Evolutionary conservation across 2,329 filamentous ascomycete species (phyloP).

Genomic region (Niveomyces coronatus): DNA sequence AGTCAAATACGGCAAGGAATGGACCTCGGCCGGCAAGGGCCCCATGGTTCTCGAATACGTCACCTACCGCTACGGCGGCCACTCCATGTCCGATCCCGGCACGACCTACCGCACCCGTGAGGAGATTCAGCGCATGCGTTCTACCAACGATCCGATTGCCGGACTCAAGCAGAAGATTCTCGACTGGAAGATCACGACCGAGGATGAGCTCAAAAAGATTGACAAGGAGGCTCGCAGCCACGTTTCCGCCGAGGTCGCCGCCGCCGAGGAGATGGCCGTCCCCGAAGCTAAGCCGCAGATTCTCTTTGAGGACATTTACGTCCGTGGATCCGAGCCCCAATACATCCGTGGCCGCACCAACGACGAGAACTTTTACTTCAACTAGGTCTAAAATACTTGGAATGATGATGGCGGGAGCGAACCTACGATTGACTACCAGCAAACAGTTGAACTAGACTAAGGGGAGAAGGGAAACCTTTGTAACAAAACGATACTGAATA

Average conservation of each 20-base stretch:
- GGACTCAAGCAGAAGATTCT: conserved; percentile 97
- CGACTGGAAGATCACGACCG: conserved; percentile 82
- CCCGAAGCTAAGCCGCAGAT: conserved; percentile 74
- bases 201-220: conserved; percentile 92
- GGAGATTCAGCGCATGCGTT: conserved; percentile 99
- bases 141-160: conserved; percentile 95
- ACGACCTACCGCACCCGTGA: conserved; percentile 99
- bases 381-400: conserved; percentile 27
- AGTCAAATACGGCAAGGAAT: conserved; percentile 87
- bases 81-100: conserved; percentile 99
- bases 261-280: conserved; percentile 75
- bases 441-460: too few relatives aligned
- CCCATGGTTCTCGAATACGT: conserved; percentile 97
- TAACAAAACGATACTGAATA: neutral
- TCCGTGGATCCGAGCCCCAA: conserved; percentile 73
- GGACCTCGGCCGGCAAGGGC: conserved; percentile 71
- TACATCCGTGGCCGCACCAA: conserved; percentile 80
- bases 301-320: conserved; percentile 95
- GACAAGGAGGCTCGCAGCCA: conserved; percentile 85
- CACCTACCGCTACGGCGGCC: conserved; percentile 97
- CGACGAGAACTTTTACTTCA: conserved; percentile 94
- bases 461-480: neutral
- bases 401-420: too few relatives aligned
- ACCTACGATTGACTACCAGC: too few relatives aligned
- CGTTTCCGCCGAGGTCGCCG: conserved; percentile 83